These are phyloP conservation scores for Oryza rufipogon DNA, from an alignment of 176 grass and related monocot species.

Conservation along the genomic window DNA sequence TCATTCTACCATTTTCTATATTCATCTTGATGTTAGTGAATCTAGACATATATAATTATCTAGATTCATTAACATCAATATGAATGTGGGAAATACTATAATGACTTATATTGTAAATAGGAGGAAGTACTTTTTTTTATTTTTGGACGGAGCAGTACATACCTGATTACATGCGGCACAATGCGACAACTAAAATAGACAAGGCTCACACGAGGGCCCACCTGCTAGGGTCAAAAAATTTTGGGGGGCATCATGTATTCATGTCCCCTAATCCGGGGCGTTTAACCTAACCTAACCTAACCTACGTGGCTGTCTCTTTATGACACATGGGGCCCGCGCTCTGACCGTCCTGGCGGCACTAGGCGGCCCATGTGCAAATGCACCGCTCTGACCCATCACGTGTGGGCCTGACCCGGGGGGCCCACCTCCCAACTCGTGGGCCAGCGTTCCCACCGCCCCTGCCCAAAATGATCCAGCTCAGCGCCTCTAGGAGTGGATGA, in stretches of 20 bases:
- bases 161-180: too few relatives aligned
- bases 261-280: slow-evolving; percentile 27
- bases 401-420: not conserved
- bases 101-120: too few relatives aligned
- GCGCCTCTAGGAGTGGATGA: too few relatives aligned
- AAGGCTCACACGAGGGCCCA: not conserved
- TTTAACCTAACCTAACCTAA: not conserved
- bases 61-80: too few relatives aligned
- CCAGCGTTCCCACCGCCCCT: not conserved
- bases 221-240: not conserved
- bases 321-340: not conserved
- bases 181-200: too few relatives aligned
- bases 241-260: too few relatives aligned
- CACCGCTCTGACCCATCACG: not conserved
- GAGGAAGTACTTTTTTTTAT: too few relatives aligned
- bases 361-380: slow-evolving; percentile 26
- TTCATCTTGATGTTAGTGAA: too few relatives aligned
- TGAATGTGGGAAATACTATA: too few relatives aligned
- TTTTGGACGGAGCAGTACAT: too few relatives aligned
- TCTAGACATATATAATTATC: too few relatives aligned
- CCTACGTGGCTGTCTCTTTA: slow-evolving; percentile 17
- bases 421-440: not conserved
- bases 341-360: slow-evolving; percentile 8
- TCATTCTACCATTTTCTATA: too few relatives aligned
- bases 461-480: not conserved